Evolutionary conservation across 257 asterid genomes (phyloP), one percentile per base, ranked within the genome.

Genomic region (Forsythia viridissima): DNA sequence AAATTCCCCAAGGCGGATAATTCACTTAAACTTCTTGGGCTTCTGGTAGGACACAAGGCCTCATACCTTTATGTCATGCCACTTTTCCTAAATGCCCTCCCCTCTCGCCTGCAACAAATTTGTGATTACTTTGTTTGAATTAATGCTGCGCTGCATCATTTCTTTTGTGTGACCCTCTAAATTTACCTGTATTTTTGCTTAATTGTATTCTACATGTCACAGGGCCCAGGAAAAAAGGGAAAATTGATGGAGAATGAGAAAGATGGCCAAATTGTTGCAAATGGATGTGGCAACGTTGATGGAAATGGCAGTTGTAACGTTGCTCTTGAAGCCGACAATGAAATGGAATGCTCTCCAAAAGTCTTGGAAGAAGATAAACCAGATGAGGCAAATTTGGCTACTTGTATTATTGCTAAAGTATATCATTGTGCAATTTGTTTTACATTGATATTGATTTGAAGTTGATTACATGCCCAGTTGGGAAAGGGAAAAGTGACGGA

Each of bases 1-100:
- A 89, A 86, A 85, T 93, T 92, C 71, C 89, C 93, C 8, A 92
- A 93, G 83, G 91, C 99, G 2, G 94, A 93, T 80, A 91, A 94
- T 51, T 79, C 84, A 5, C 93, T 96, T 71, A 92, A 90, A 84
- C 86, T 76, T 85, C 98, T 93, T 71, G 97, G 98, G 77, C 91
- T 92, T 84, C 55, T 69, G 88, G 98, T 84, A 83, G 83, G 89
- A 79, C 24, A 83, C 67, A 11, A 24, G 41, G 67, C 38, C 51
- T 21, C 4, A 0, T 21, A 6, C 43, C 11, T 51, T 11, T 6
- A 21, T 72, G 76, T 44, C 39, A 63, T 21, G 36, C 11, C 37
- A 63, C 13, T 63, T 51, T 2, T 15, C 59, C 59, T 51, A 51
- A 51, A 51, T 11, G 59, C 15, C 55, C 55, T 11, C 6, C 55